Conservation (phyloP, 768 basidiomycete genomes). For the Suillus hirtellus region DNA sequence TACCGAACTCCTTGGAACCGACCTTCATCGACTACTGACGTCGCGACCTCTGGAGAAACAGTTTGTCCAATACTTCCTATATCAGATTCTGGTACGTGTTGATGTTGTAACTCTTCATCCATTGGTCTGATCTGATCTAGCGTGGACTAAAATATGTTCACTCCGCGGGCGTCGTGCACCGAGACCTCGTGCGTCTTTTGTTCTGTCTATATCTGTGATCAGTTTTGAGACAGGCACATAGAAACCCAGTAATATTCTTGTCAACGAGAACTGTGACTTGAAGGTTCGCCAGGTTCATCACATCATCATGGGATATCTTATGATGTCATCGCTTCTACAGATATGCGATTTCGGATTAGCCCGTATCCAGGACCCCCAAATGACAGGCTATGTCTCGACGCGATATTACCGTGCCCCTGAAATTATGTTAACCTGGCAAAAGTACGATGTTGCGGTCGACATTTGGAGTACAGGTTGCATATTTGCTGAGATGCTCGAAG, state of each 20-base stretch:
- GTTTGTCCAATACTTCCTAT: conserved; percentile 99
- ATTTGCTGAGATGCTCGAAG: conserved; percentile 99
- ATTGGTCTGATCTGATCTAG: conserved; percentile 39
- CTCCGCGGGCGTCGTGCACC: conserved; percentile 97
- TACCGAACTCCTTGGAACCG: conserved; percentile 96
- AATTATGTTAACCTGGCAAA: conserved; percentile 99
- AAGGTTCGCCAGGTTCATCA: conserved; percentile 54
- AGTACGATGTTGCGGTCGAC: conserved; percentile 99
- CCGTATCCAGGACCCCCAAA: conserved; percentile 98
- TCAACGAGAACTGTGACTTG: conserved; percentile 99
- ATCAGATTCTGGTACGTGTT: conserved; percentile 87
- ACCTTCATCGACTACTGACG: conserved; percentile 94
- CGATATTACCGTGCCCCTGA: conserved; percentile 99
- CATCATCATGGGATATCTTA: conserved; percentile 3
- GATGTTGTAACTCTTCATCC: conserved; percentile 6
- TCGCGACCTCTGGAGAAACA: conserved; percentile 98
- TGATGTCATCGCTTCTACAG: conserved; percentile 39
- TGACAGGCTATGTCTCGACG: conserved; percentile 99
- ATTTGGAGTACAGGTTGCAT: conserved; percentile 99
- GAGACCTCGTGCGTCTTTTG: conserved; percentile 72
- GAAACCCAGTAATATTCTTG: conserved; percentile 99
- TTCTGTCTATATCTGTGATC: background rate
- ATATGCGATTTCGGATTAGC: conserved; percentile 99
- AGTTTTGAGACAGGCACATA: conserved; percentile 28
- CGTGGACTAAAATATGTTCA: conserved; percentile 99